Evolutionary conservation across 805 yeast genomes (phyloP).

Genomic region (Blastobotrys peoriensis): DNA sequence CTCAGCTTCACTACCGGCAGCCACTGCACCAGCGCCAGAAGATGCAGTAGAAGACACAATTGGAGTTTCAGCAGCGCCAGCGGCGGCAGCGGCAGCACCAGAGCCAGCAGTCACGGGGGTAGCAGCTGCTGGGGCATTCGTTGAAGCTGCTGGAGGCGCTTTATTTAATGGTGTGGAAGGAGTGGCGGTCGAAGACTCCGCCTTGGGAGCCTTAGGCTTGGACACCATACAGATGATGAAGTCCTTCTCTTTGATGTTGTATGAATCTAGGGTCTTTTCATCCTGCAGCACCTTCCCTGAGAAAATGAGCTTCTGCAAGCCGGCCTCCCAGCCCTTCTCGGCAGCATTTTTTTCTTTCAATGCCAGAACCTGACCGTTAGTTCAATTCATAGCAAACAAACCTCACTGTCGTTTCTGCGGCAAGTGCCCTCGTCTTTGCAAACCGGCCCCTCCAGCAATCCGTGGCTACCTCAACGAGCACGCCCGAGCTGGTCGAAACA

Average conservation of each 20-base stretch:
- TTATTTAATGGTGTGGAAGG: constrained; percentile 13
- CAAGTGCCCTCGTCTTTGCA: too few relatives aligned
- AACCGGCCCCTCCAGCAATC: too few relatives aligned
- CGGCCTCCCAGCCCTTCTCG: constrained; percentile 59
- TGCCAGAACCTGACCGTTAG: constrained; percentile 13
- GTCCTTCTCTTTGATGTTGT: constrained; percentile 76
- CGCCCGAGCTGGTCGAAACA: too few relatives aligned
- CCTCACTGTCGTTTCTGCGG: too few relatives aligned
- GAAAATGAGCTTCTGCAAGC: constrained; percentile 81
- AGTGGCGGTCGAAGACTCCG: constrained; percentile 21
- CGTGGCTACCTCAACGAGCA: too few relatives aligned
- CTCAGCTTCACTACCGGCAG: constrained; percentile 26
- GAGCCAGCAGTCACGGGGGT: constrained; percentile 20
- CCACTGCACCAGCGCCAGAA: constrained; percentile 23
- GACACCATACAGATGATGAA: constrained; percentile 91
- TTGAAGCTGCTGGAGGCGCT: constrained; percentile 12
- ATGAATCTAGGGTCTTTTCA: constrained; percentile 63
- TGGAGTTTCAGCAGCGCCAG: constrained; percentile 22
- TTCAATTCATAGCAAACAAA: not conserved
- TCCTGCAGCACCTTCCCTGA: constrained; percentile 89
- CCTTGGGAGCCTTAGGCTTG: constrained; percentile 32
- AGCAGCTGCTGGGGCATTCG: constrained; percentile 14
- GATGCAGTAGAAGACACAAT: constrained; percentile 26
- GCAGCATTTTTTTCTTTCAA: constrained; percentile 48
- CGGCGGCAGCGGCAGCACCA: constrained; percentile 20